Base-by-base conservation (phyloP, 2,329 filamentous ascomycete species). In the Cladosporium sp. region DNA sequence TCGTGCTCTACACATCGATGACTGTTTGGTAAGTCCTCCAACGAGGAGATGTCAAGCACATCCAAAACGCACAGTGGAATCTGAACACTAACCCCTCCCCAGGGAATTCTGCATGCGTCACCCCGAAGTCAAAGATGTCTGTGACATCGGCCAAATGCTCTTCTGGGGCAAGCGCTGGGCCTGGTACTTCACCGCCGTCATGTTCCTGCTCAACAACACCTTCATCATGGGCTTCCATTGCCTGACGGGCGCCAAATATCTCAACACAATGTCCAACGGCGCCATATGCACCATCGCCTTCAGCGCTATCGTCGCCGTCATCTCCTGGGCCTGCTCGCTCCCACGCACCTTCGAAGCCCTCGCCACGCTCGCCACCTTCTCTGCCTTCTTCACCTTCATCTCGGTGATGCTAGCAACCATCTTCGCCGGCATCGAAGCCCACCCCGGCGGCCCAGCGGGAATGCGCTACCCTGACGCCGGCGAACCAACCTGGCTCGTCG, bases 121-220 rank as follows among this genome's bases (percentile, higher is more conserved):
- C 69, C 92, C 92, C 0, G 90, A 97, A 71, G 86, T 96, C 59
- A 86, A 91, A 65, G 92, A 97, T 76, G 90, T 96, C 13, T 96
- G 91, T 70, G 92, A 97, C 70, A 89, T 97, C 69, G 92, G 91
- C n/a, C 90, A 96, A 73, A 92, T 92, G 82, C 83, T 97, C 20
- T 96, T 96, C 75, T 95, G 88, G 86, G 87, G 88, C 63, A 86
- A 90, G 72, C 84, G 82, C 59, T 90, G 87, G 83, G 84, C 80
- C 2, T 87, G 84, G 77, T 85, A 78, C 66, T 75, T 80, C 56
- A 87, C 84, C 1, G 91, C 90, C 1, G 76, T 90, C 71, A 96
- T 96, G 89, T 97, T 97, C 73, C 76, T 96, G 45, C 74, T 96
- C 61, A 97, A 97, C 81, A 97, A 96, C 71, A 96, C 90, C 15